Evolutionary conservation across 2,329 filamentous ascomycete species (phyloP).

Genomic region (Claviceps digitariae): DNA sequence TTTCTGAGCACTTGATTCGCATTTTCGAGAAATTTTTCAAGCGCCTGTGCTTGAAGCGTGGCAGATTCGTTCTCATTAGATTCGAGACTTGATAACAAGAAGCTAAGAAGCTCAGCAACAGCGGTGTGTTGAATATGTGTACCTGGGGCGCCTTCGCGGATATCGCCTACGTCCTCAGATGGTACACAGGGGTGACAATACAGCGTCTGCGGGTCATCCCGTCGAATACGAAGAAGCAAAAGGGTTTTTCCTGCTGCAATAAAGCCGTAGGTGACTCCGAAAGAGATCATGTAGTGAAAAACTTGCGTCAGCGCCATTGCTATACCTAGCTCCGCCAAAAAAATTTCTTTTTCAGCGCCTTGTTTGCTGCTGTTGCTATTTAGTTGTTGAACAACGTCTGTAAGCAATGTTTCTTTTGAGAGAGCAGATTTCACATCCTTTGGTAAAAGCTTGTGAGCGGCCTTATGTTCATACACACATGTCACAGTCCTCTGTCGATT

Average conservation of each 20-base stretch:
- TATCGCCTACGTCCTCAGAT: background rate
- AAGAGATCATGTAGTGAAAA: background rate
- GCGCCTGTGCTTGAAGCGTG: background rate
- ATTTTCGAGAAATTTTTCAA: background rate
- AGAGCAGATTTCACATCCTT: background rate
- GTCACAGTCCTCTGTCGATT: background rate
- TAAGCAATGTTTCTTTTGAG: background rate
- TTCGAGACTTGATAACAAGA: background rate
- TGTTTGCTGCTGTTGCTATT: background rate
- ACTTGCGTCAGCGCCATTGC: background rate
- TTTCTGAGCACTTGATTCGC: background rate
- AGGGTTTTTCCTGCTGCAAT: background rate
- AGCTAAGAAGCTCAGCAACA: background rate
- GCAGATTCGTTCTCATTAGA: too few relatives aligned
- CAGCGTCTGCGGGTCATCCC: background rate
- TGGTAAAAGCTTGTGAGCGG: background rate
- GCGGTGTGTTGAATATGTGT: background rate
- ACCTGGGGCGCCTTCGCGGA: too few relatives aligned
- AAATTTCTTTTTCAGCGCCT: background rate
- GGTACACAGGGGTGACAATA: background rate
- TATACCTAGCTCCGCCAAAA: background rate
- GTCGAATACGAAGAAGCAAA: slow-evolving; percentile 13
- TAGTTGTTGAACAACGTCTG: background rate
- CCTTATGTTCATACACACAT: background rate
- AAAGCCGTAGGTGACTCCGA: background rate